These are phyloP conservation scores for Patellifolia procumbens DNA, from an alignment of 179 eudicot species.

Conservation along the genomic window DNA sequence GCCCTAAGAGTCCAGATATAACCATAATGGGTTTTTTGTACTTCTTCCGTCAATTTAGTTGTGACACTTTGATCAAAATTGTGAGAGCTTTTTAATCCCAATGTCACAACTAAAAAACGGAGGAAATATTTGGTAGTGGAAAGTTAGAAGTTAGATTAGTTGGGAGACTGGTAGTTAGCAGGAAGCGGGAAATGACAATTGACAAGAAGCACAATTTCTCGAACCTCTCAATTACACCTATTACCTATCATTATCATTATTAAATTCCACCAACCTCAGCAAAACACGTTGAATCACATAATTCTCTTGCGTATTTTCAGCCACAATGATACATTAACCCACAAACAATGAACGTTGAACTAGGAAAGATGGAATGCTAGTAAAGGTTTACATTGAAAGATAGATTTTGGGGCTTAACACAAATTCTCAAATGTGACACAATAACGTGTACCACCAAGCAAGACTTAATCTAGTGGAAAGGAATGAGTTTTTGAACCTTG, in stretches of 20 bases:
- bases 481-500: no score
- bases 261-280: background rate
- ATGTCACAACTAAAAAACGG: no score
- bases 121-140: background rate
- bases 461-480: no score
- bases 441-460: no score
- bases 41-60: no score
- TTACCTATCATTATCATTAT: background rate
- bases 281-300: background rate
- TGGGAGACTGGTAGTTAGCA: slow-evolving; percentile 18
- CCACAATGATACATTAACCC: background rate
- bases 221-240: background rate
- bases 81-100: no score
- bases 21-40: no score
- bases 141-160: slow-evolving; percentile 9
- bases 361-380: background rate
- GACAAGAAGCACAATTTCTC: background rate
- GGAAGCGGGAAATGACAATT: slow-evolving; percentile 13
- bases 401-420: no score
- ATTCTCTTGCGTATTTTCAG: background rate
- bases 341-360: background rate
- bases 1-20: no score
- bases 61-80: no score
- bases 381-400: background rate
- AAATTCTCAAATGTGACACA: no score